These are phyloP conservation scores for Colletotrichum lindemuthianum DNA, from an alignment of 2,329 filamentous ascomycete genomes.

Conservation along the genomic window DNA sequence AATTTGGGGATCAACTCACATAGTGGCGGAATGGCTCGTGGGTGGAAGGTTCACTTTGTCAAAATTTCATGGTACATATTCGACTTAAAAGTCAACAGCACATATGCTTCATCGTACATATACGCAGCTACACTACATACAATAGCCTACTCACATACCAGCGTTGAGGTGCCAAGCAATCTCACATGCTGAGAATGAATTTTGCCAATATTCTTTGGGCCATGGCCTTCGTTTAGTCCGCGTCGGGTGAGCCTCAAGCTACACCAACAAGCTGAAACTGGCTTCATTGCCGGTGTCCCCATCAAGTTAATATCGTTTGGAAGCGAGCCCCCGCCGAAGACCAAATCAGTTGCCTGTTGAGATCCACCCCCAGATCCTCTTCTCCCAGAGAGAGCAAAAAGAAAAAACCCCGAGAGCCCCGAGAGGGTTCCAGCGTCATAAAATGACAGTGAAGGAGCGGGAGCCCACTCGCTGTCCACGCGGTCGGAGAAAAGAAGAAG, in stretches of 20 bases:
- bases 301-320: constrained; percentile 6
- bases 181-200: constrained; percentile 6
- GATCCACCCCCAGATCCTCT: constrained; percentile 14
- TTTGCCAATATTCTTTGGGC: neutral
- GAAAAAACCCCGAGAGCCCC: no score
- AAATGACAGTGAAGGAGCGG: neutral
- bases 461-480: no score
- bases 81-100: constrained; percentile 11
- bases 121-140: neutral
- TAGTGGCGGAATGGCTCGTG: neutral
- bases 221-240: neutral
- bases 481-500: no score
- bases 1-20: neutral
- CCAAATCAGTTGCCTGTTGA: constrained; percentile 4
- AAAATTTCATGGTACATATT: constrained; percentile 29
- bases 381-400: neutral
- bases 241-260: neutral
- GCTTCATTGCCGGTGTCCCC: neutral
- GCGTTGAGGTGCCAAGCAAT: constrained; percentile 13
- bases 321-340: neutral
- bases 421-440: neutral
- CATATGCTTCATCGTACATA: constrained; percentile 28
- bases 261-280: neutral
- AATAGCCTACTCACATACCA: constrained; percentile 4
- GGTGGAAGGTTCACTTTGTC: neutral